phyloP scores from a whole-genome alignment of 2,329 filamentous ascomycete species.

The Curvularia verruculosa region DNA sequence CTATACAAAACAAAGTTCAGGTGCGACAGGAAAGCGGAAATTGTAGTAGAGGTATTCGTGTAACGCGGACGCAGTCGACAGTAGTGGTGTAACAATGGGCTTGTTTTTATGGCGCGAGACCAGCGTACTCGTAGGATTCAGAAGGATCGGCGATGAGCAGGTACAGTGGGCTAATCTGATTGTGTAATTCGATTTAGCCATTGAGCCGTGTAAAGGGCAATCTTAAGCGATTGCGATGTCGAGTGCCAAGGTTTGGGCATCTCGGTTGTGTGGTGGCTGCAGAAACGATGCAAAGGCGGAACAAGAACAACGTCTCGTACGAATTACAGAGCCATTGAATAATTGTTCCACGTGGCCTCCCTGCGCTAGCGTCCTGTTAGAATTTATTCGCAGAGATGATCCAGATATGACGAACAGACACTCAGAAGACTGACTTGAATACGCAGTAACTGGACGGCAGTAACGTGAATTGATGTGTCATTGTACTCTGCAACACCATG shows the following conservation, averaged over 20 bases:
- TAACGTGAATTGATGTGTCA: no score
- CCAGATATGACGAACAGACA: no score
- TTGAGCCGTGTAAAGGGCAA: conserved; percentile 17
- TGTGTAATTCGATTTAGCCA: not conserved
- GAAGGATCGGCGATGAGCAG: not conserved
- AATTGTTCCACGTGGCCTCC: not conserved
- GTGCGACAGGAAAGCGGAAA: not conserved
- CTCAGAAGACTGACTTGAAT: not conserved
- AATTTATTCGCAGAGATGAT: not conserved
- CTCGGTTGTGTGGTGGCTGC: not conserved
- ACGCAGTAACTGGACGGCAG: no score
- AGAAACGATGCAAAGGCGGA: not conserved
- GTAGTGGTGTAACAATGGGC: conserved; percentile 1
- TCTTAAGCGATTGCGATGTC: conserved; percentile 14
- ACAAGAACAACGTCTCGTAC: not conserved
- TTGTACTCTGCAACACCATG: not conserved
- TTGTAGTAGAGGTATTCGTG: not conserved
- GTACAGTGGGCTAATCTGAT: not conserved
- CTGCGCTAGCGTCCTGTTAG: not conserved
- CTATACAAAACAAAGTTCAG: not conserved
- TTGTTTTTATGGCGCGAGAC: not conserved
- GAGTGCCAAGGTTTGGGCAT: conserved; percentile 8
- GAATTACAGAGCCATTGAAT: not conserved
- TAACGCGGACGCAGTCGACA: not conserved
- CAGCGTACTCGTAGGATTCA: not conserved